Conservation (phyloP, 805 yeast genomes). For the Wickerhamiella cacticola region DNA sequence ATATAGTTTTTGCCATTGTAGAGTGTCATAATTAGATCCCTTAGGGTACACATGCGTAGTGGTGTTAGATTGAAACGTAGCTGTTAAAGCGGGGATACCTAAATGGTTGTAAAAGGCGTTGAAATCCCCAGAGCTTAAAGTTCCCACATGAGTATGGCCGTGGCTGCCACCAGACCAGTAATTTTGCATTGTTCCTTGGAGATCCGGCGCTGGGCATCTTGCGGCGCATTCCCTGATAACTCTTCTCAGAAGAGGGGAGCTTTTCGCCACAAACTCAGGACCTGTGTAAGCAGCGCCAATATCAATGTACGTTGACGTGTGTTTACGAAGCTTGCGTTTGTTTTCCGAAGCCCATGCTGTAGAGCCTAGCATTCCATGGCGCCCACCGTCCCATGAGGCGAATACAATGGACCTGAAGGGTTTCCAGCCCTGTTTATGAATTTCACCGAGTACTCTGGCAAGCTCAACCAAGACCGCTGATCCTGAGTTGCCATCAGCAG, state of each 20-base stretch:
- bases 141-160: slow-evolving; percentile 30
- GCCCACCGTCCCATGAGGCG: slow-evolving; percentile 77
- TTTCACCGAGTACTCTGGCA: slow-evolving; percentile 44
- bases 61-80: slow-evolving; percentile 38
- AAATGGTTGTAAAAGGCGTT: slow-evolving; percentile 34
- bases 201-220: slow-evolving; percentile 37
- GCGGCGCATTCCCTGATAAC: slow-evolving; percentile 37
- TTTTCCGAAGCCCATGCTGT: slow-evolving; percentile 66
- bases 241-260: slow-evolving; percentile 48
- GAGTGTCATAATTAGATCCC: slow-evolving; percentile 52
- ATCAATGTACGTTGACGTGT: slow-evolving; percentile 56
- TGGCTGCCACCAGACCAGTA: slow-evolving; percentile 10
- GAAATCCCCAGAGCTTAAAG: slow-evolving; percentile 61
- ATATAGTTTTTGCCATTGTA: slow-evolving; percentile 39
- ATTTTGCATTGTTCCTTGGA: slow-evolving; percentile 12
- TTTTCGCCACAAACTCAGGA: slow-evolving; percentile 36
- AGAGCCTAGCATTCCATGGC: slow-evolving; percentile 59
- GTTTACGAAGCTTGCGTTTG: slow-evolving; percentile 34
- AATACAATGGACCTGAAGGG: slow-evolving; percentile 60
- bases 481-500: slow-evolving; percentile 73
- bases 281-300: slow-evolving; percentile 58
- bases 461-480: slow-evolving; percentile 56
- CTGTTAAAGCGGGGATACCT: slow-evolving; percentile 37
- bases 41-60: slow-evolving; percentile 40
- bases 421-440: slow-evolving; percentile 50